phyloP scores from a whole-genome alignment of 192 early-diverging fungal genomes.

The Dissophora ornata region DNA sequence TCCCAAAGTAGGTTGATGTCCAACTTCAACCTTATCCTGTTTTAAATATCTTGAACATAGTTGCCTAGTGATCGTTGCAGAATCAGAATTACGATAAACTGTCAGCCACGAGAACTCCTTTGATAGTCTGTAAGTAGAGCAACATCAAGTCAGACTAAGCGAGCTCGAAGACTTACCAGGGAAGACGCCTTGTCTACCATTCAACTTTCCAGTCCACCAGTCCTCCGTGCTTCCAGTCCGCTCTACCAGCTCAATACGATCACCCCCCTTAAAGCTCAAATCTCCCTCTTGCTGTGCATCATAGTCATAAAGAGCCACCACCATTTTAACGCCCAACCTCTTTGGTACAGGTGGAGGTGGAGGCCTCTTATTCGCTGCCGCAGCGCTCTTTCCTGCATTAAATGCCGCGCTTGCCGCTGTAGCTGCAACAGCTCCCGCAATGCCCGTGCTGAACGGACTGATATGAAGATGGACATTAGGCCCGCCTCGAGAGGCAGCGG shows the following conservation, averaged over 20 bases:
- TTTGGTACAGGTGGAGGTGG: conserved; percentile 52
- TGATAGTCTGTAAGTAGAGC: too few species aligned
- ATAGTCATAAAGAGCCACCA: conserved; percentile 83
- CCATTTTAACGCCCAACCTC: conserved; percentile 56
- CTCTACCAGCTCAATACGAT: conserved; percentile 77
- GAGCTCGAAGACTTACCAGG: too few species aligned
- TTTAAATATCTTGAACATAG: conserved; percentile 35
- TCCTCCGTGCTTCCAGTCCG: conserved; percentile 72
- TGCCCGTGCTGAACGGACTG: conserved; percentile 45
- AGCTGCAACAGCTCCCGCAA: conserved; percentile 36
- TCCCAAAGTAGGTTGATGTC: background rate
- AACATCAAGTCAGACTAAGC: too few species aligned
- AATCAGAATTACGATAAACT: too few species aligned
- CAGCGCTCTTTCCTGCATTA: conserved; percentile 9
- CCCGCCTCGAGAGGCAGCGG: conserved; percentile 11
- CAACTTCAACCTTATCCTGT: too few species aligned
- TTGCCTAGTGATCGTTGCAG: conserved; percentile 27
- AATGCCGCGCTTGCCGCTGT: conserved; percentile 27
- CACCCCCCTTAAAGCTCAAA: conserved; percentile 75
- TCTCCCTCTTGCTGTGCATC: conserved; percentile 79
- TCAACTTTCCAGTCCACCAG: conserved; percentile 85
- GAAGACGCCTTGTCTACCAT: conserved; percentile 74
- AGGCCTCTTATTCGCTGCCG: conserved; percentile 29
- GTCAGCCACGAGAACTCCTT: too few species aligned
- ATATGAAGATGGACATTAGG: conserved; percentile 46